Percentiles rank a stretch among this genome's conserved stretches.
These are phyloP conservation scores for Cylindrodendrum hubeiense DNA, from an alignment of 2,329 filamentous ascomycete genomes.

Conservation along the genomic window DNA sequence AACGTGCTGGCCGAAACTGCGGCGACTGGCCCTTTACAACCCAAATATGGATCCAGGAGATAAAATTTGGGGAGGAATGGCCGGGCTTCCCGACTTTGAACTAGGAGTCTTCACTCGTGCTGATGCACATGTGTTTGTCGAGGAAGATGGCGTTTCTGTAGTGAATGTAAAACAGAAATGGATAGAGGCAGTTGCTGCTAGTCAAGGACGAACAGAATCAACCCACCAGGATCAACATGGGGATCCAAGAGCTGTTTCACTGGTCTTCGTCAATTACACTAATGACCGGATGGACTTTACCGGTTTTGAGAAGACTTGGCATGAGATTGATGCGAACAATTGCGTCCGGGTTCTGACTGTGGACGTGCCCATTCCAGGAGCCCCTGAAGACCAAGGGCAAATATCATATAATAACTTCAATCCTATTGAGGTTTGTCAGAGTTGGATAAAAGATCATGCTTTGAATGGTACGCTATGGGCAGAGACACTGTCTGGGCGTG, in stretches of 20 bases:
- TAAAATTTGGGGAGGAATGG: constrained; percentile 9
- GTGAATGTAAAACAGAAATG: constrained; percentile 26
- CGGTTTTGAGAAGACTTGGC: background rate
- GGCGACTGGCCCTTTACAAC: constrained; percentile 34
- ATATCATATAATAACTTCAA: background rate
- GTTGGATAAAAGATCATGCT: constrained; percentile 23
- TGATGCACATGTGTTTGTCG: background rate
- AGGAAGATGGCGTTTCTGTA: background rate
- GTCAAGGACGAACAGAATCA: background rate
- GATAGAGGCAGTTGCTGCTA: background rate
- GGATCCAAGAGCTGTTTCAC: background rate
- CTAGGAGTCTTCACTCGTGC: constrained; percentile 18
- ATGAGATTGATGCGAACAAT: constrained; percentile 6
- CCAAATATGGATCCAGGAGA: background rate
- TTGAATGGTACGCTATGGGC: constrained; percentile 25
- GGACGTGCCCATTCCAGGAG: background rate
- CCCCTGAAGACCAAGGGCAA: background rate
- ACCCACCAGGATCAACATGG: too few species aligned
- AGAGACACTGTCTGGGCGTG: background rate
- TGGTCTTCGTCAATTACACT: constrained; percentile 15
- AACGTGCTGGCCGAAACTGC: constrained; percentile 37
- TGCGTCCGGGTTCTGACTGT: too few species aligned
- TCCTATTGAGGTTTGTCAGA: background rate
- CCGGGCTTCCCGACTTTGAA: constrained; percentile 6
- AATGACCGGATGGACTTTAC: background rate